Percentiles rank a stretch among this genome's conserved stretches.
phyloP scores from a whole-genome alignment of 2,329 filamentous ascomycete species.

The Diaporthe ampelina region DNA sequence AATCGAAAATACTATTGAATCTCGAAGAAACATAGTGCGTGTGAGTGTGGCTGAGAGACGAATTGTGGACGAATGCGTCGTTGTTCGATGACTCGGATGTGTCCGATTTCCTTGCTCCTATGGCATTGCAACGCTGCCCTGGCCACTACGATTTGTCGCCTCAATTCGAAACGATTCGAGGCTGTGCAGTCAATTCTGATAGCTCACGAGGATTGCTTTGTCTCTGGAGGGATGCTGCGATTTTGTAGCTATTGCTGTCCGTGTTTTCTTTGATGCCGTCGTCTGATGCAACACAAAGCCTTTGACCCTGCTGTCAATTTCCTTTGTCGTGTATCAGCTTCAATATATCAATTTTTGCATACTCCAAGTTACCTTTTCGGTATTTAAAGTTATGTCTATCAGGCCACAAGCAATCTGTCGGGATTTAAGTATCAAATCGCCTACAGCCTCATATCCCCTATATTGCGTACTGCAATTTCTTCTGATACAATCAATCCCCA shows the following conservation, averaged over 20 bases:
- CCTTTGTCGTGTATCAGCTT: neutral
- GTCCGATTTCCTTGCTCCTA: too few species aligned
- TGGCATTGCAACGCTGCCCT: neutral
- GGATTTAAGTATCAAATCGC: neutral
- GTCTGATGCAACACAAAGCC: neutral
- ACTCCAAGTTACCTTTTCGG: too few species aligned
- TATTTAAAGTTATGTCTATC: neutral
- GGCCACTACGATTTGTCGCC: neutral
- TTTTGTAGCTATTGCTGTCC: neutral
- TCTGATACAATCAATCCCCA: neutral
- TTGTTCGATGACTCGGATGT: too few species aligned
- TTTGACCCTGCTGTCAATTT: neutral
- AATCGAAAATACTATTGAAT: neutral
- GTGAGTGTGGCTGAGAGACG: too few species aligned
- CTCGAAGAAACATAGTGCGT: neutral
- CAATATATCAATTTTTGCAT: neutral
- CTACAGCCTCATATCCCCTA: neutral
- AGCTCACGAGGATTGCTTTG: neutral
- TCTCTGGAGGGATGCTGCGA: neutral
- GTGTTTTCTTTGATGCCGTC: neutral
- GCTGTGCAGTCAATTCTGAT: neutral
- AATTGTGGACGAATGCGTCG: too few species aligned
- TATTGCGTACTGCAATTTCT: neutral
- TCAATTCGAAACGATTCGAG: neutral
- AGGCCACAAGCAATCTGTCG: neutral